A percentile compares a stretch with the other conserved stretches of the same genome.
phyloP scores from a whole-genome alignment of 2,329 filamentous ascomycete genomes.

The Aspergillus hortae region DNA sequence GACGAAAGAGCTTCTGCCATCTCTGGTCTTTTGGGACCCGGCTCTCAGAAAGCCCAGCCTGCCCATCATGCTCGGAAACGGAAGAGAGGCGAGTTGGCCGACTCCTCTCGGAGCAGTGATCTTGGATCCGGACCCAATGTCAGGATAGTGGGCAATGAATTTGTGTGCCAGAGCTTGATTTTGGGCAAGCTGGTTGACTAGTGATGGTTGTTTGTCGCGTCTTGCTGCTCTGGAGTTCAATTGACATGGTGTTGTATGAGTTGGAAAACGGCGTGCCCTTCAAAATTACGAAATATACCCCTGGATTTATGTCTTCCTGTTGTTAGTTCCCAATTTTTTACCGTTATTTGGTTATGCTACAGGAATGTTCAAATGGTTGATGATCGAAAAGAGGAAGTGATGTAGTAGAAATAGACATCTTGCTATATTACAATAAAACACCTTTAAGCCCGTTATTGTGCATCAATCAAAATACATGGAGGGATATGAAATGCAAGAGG shows the following conservation, averaged over 20 bases:
- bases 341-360: too few relatives aligned
- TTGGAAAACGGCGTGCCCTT: background rate
- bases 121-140: conserved; percentile 48
- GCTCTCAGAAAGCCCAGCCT: conserved; percentile 25
- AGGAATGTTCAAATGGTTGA: too few relatives aligned
- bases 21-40: conserved; percentile 35
- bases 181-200: conserved; percentile 72
- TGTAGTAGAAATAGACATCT: conserved; percentile 13
- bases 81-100: conserved; percentile 31
- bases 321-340: background rate
- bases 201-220: conserved; percentile 14
- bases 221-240: background rate
- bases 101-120: conserved; percentile 25
- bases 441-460: conserved; percentile 13
- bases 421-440: conserved; percentile 35
- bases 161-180: conserved; percentile 90
- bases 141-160: conserved; percentile 74
- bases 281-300: conserved; percentile 5
- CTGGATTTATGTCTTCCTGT: background rate
- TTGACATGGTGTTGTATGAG: background rate
- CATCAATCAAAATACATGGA: conserved; percentile 13
- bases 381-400: background rate
- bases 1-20: conserved; percentile 54
- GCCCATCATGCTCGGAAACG: conserved; percentile 42
- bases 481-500: conserved; percentile 6